phyloP scores from a whole-genome alignment of 2,329 filamentous ascomycete genomes.

The Calonectria hawksworthii region DNA sequence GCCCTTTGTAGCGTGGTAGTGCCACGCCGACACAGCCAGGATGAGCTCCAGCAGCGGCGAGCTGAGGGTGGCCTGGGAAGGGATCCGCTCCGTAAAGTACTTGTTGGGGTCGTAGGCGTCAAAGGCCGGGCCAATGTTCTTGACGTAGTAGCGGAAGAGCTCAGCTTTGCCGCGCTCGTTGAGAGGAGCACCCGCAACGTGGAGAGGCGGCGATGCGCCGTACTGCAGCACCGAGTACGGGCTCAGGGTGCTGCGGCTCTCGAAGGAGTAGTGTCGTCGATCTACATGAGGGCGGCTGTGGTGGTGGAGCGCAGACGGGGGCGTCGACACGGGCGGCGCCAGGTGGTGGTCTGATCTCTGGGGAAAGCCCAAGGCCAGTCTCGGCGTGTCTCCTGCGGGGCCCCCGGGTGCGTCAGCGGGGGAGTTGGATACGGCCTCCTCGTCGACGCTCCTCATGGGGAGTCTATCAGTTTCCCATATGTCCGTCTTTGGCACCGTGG shows the following conservation, averaged over 20 bases:
- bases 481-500: neutral
- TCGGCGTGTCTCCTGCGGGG: neutral
- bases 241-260: slow-evolving; percentile 22
- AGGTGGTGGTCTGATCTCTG: slow-evolving; percentile 13
- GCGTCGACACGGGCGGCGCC: neutral
- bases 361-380: neutral
- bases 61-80: slow-evolving; percentile 28
- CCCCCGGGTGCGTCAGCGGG: neutral
- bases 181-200: slow-evolving; percentile 17
- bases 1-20: slow-evolving; percentile 17
- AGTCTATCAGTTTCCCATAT: slow-evolving; percentile 10
- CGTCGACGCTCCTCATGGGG: slow-evolving; percentile 10
- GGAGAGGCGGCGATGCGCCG: neutral
- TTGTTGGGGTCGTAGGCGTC: slow-evolving; percentile 33
- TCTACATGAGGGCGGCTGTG: neutral
- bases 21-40: slow-evolving; percentile 25
- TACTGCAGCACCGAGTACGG: slow-evolving; percentile 8
- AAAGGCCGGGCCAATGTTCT: slow-evolving; percentile 34
- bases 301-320: neutral
- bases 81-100: slow-evolving; percentile 26
- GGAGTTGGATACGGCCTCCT: neutral
- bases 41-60: slow-evolving; percentile 28
- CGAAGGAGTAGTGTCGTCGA: neutral
- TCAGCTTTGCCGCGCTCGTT: slow-evolving; percentile 26
- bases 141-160: slow-evolving; percentile 33